Percentiles rank a stretch among this genome's conserved stretches.
phyloP scores from a whole-genome alignment of 2,329 filamentous ascomycete species.

The Fusarium sp. region DNA sequence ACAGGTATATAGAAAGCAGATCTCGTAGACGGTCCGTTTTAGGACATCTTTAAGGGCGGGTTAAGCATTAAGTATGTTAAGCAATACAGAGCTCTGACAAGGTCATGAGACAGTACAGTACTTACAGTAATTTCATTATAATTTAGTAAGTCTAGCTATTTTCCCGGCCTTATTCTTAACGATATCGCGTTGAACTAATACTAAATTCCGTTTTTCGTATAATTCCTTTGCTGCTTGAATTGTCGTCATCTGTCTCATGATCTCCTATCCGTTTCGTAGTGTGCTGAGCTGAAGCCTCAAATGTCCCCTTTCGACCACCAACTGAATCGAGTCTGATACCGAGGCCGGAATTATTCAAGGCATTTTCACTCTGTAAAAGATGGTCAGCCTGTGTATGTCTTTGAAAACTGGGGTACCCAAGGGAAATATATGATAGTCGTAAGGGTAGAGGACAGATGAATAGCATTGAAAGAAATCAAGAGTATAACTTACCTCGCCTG shows the following conservation, averaged over 20 bases:
- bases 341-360: background rate
- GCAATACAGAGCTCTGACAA: no score
- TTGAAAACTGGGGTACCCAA: no score
- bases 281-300: background rate
- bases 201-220: constrained; percentile 10
- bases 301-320: background rate
- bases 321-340: constrained; percentile 14
- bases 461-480: background rate
- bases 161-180: no score
- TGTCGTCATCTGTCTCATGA: constrained; percentile 17
- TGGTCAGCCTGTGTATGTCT: background rate
- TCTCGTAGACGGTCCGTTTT: no score
- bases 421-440: no score
- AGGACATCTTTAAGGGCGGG: no score
- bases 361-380: background rate
- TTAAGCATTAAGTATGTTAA: no score
- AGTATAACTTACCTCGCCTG: constrained; percentile 1
- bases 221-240: constrained; percentile 15
- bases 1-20: no score
- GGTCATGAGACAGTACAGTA: no score
- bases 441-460: background rate
- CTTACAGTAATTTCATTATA: no score
- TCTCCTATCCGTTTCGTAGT: background rate
- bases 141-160: no score
- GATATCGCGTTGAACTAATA: no score